phyloP scores from a whole-genome alignment of 75 land plant species.

The Picea sitchensis region DNA sequence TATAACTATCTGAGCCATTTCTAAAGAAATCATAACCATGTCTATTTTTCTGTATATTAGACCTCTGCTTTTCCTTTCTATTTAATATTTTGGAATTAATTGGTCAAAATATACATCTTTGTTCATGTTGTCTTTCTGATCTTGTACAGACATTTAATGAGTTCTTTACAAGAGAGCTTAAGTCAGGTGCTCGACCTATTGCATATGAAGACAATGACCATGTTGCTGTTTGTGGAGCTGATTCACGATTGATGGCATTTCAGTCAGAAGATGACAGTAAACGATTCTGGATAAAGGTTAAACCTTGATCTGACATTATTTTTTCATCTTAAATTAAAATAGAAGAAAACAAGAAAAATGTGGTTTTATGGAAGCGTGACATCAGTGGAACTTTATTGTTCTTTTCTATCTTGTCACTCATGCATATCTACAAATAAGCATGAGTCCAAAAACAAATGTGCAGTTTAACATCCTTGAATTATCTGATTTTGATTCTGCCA shows the following conservation, averaged over 20 bases:
- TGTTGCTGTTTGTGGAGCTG: constrained; percentile 94
- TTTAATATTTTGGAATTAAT: not conserved
- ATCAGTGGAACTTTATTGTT: too few relatives aligned
- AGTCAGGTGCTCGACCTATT: constrained; percentile 78
- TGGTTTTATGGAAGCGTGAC: too few relatives aligned
- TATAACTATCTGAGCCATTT: not conserved
- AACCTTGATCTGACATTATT: not conserved
- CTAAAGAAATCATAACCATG: not conserved
- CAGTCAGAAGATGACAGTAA: constrained; percentile 44
- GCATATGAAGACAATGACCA: constrained; percentile 52
- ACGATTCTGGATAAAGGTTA: constrained; percentile 48
- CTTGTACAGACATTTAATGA: constrained; percentile 90
- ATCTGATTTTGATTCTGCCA: too few relatives aligned
- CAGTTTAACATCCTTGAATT: too few relatives aligned
- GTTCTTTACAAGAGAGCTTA: constrained; percentile 87
- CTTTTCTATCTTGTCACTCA: too few relatives aligned
- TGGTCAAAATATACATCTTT: not conserved
- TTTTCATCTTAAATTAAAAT: too few relatives aligned
- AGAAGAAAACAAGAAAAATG: too few relatives aligned
- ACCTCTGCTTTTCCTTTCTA: not conserved
- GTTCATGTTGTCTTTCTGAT: not conserved
- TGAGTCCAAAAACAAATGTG: too few relatives aligned
- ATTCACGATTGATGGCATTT: constrained; percentile 87
- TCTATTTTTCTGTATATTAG: not conserved
- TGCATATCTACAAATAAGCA: too few relatives aligned